Percentiles rank a stretch among this genome's conserved stretches.
These are phyloP conservation scores for Kodamaea kaohsiungensis DNA, from an alignment of 805 yeast species.

Conservation along the genomic window DNA sequence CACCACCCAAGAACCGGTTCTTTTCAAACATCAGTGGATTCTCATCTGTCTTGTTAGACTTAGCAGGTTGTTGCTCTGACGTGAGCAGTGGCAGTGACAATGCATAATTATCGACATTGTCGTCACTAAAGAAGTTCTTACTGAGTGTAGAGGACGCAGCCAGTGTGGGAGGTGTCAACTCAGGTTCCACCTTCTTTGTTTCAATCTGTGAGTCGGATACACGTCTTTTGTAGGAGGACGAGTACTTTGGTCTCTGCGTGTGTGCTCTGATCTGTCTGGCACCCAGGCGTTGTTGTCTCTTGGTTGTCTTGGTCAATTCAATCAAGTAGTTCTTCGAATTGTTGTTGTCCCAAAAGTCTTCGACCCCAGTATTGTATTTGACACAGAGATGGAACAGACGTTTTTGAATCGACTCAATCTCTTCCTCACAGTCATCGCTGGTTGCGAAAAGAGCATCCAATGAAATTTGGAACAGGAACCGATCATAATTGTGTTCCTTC, in stretches of 20 bases:
- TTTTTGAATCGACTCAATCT: conserved; percentile 13
- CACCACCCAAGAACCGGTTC: conserved; percentile 4
- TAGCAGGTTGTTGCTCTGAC: neutral
- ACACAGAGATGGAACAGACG: conserved; percentile 52
- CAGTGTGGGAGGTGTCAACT: conserved; percentile 9
- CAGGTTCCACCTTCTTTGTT: conserved; percentile 9
- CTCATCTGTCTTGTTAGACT: neutral
- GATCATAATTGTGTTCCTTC: conserved; percentile 57
- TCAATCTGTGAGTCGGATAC: conserved; percentile 28
- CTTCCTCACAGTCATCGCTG: neutral
- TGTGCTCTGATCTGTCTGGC: conserved; percentile 18
- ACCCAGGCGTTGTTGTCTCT: conserved; percentile 1
- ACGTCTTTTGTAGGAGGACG: conserved; percentile 37
- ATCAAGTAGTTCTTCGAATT: conserved; percentile 56
- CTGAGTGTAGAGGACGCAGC: conserved; percentile 7
- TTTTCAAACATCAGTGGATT: neutral
- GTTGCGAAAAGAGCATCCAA: conserved; percentile 43
- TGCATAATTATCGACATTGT: conserved; percentile 23
- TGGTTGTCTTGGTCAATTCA: conserved; percentile 33
- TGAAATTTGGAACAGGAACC: conserved; percentile 67
- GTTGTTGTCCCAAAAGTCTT: conserved; percentile 82
- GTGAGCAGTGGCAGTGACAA: conserved; percentile 34
- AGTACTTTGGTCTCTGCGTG: conserved; percentile 36
- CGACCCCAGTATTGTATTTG: conserved; percentile 47
- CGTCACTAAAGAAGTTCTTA: neutral